Evolutionary conservation across 352 stramenopile genomes (phyloP), one percentile per base, ranked within the genome.

Genomic region (Globisporangium iwayamae): DNA sequence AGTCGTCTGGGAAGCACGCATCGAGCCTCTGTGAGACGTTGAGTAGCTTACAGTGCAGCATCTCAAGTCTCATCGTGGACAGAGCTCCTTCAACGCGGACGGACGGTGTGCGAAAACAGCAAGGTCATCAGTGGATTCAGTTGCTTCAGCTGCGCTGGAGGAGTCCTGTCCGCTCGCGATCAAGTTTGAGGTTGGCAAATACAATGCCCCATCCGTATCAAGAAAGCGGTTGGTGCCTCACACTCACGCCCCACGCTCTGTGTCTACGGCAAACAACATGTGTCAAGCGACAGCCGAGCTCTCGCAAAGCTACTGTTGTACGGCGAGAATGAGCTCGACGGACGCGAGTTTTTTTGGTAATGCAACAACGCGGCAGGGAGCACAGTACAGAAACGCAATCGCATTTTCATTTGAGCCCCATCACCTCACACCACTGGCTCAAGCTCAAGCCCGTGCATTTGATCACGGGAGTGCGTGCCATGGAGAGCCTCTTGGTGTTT

Each of bases 131-230:
- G 32, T 36, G 32, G 32, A 8, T 36, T 7, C 3, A 36, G 32
- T 36, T 36, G 32, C 22, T 25, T 25, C 22, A 25, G 22, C 22
- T 25, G 22, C 22, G 22, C 1, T 25, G 22, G 66, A 72, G 46
- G 62, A 62, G 25, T 69, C 62, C 36, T 69, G 66, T 63, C 66
- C 62, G 36, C 53, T 60, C 52, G 28, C 25, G 16, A 60, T 62
- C 3, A 60, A 55, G 36, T 70, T 60, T 28, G 55, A 30, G 4
- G 32, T 67, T 2, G 47, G 67, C 18, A 43, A 51, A 9, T 70
- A 70, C 55, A n/a, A 32, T 8, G 10, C 54, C 14, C 28, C 41
- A 3, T 11, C 7, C 36, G 54, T 7, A 41, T 5, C 22, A 45
- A 58, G 30, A 13, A 11, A 36, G 38, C 52, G 52, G 52, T 28